Evolutionary conservation across 345 rosid species (phyloP).

Genomic region (Eutrema yunnanense): DNA sequence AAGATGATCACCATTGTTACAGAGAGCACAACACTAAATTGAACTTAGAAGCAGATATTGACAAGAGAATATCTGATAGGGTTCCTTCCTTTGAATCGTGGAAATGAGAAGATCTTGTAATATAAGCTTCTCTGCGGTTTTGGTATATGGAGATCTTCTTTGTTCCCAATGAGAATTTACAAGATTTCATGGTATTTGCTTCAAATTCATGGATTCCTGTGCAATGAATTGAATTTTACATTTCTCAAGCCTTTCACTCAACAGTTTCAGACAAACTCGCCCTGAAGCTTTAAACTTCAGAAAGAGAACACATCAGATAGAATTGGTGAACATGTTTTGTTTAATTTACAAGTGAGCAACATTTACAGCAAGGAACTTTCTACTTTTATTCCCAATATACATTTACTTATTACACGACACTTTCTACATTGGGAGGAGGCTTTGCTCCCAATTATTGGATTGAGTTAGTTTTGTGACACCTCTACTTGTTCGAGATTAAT

Average conservation of each 20-base stretch:
- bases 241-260: neutral
- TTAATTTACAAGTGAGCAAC: constrained; percentile 12
- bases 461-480: constrained; percentile 24
- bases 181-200: neutral
- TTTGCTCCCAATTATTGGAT: neutral
- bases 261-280: too few species aligned
- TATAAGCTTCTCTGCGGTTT: neutral
- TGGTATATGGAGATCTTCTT: neutral
- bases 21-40: neutral
- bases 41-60: neutral
- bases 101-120: neutral
- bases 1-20: neutral
- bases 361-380: constrained; percentile 5
- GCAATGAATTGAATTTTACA: neutral
- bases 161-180: neutral
- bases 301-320: neutral
- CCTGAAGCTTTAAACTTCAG: too few species aligned
- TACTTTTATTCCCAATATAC: constrained; percentile 13
- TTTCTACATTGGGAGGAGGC: constrained; percentile 9
- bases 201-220: too few species aligned
- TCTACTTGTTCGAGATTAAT: constrained; percentile 56
- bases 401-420: neutral
- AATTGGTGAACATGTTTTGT: constrained; percentile 7
- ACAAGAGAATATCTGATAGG: too few species aligned
- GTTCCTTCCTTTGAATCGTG: neutral